Base-by-base conservation (phyloP, 2,329 filamentous ascomycete species). In the Pestalotiopsis sp. region DNA sequence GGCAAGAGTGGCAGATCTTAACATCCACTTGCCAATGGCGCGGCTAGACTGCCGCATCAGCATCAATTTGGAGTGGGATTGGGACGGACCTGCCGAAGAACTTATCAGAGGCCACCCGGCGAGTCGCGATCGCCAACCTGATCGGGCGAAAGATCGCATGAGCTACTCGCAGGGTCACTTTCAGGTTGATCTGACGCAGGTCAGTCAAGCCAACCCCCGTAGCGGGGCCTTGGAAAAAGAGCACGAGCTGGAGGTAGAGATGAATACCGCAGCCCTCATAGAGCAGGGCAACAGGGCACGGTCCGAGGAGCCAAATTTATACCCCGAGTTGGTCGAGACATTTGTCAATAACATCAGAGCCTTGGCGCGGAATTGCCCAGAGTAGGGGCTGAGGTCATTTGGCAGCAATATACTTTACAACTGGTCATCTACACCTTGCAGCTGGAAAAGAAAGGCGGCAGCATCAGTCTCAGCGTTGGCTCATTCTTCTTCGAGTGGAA, bases 11-110 rank as follows among this genome's bases (percentile, higher is more conserved):
- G 91, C 89, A 31, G 94, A 99, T 78, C 83, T 98, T n/a, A 92
- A 97, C 74, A 87, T 99, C 20, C 91, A 92, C 80, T 92, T 94
- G 73, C 95, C 96, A 0, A 84, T 85, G 64, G 88, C 87, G 9
- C 88, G 89, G 3, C 93, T 98, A 76, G 96, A 99, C 80, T 97
- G 94, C 81, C 93, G 96, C 12, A 91, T 99, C 73, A 97, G 94
- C 75, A 90, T 99, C 76, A 98, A 97, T 77, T 87, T 99, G 2
- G 97, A 99, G 88, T 94, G 97, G 88, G 88, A 91, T 66, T 97
- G 91, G 83, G 87, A 94, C 3, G 93, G 94, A 1, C 75, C 92
- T 0, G 84, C 90, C 3, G 83, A 87, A 52, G 87, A 89, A 69
- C 78, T 90, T 14, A 84, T 88, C 73, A 76, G 79, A 27, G 65